Evolutionary conservation across 345 rosid genomes (phyloP).

Genomic region (Bruguiera parviflora): DNA sequence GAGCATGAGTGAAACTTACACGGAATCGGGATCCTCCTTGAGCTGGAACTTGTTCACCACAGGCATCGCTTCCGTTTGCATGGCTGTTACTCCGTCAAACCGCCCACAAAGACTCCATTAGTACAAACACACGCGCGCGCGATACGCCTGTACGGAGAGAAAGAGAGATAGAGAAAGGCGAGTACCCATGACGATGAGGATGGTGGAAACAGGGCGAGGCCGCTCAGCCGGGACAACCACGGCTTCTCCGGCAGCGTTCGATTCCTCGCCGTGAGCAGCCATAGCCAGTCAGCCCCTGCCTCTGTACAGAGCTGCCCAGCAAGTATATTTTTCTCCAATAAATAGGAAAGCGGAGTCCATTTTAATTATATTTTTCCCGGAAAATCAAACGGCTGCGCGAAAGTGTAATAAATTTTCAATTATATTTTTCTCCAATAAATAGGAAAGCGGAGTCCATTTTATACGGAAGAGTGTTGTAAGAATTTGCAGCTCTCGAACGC

Average conservation of each 20-base stretch:
- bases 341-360: no score
- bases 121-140: neutral
- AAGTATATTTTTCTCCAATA: no score
- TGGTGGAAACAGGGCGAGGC: constrained; percentile 45
- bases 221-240: constrained; percentile 30
- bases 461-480: no score
- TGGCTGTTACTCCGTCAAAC: constrained; percentile 42
- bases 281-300: constrained; percentile 21
- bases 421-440: no score
- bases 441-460: no score
- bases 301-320: neutral
- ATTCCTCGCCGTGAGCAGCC: constrained; percentile 59
- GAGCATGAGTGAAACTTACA: constrained; percentile 38
- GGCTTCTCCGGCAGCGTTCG: constrained; percentile 36
- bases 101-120: constrained; percentile 1
- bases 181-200: constrained; percentile 75
- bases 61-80: constrained; percentile 88
- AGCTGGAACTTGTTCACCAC: constrained; percentile 63
- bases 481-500: no score
- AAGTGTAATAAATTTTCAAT: neutral
- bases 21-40: constrained; percentile 46
- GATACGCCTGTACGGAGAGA: neutral
- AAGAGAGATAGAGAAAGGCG: neutral
- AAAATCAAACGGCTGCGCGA: neutral
- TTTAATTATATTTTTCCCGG: no score